These are phyloP conservation scores for Metschnikowia vanudenii DNA, from an alignment of 805 yeast genomes.

Conservation along the genomic window DNA sequence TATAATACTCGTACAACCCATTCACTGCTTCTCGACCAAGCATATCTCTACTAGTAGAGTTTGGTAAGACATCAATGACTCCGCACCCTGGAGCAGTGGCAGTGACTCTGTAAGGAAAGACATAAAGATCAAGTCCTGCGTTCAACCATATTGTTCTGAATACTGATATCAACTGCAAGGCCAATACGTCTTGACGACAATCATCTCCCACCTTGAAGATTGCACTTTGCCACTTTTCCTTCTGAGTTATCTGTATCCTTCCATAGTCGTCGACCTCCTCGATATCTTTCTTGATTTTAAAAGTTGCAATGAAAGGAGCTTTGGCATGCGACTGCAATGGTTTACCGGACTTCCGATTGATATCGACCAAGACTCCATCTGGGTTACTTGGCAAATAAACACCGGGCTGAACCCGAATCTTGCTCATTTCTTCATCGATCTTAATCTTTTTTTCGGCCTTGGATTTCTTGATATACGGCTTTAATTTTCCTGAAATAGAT, in stretches of 20 bases:
- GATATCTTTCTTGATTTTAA: constrained; percentile 68
- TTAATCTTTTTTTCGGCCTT: constrained; percentile 95
- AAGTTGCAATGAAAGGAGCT: constrained; percentile 97
- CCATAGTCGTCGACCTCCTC: constrained; percentile 44
- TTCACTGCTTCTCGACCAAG: constrained; percentile 98
- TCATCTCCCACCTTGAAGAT: constrained; percentile 99
- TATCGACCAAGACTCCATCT: constrained; percentile 89
- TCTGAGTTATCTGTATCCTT: constrained; percentile 30
- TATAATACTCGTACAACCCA: constrained; percentile 89
- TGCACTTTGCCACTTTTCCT: constrained; percentile 87
- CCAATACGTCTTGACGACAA: constrained; percentile 95
- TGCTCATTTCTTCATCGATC: constrained; percentile 93
- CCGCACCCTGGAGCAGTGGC: constrained; percentile 99
- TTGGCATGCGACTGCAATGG: constrained; percentile 98
- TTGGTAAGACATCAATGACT: constrained; percentile 95
- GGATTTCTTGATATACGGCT: constrained; percentile 89
- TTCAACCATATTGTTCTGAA: constrained; percentile 88
- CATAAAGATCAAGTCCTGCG: constrained; percentile 85
- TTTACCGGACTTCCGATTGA: constrained; percentile 85
- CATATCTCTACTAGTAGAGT: constrained; percentile 95
- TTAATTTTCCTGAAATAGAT: constrained; percentile 87
- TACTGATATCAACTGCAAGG: constrained; percentile 85
- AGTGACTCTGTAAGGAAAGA: constrained; percentile 91
- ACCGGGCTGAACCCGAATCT: constrained; percentile 68
- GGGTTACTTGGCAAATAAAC: constrained; percentile 96